These are phyloP conservation scores for Psilocybe azurescens DNA, from an alignment of 768 basidiomycete species.

Conservation along the genomic window DNA sequence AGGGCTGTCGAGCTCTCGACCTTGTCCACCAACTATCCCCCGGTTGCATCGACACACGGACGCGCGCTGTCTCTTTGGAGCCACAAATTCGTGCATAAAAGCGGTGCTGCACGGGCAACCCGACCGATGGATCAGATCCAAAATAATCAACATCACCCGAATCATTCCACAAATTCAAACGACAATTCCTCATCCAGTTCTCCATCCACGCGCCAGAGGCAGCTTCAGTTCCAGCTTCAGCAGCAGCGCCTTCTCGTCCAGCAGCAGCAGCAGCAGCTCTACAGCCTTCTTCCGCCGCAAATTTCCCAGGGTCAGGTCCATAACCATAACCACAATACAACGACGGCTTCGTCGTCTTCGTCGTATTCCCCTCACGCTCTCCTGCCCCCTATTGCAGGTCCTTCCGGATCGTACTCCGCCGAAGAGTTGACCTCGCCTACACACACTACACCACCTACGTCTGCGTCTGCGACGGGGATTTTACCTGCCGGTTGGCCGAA, in stretches of 20 bases:
- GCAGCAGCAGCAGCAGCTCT: conserved; percentile 27
- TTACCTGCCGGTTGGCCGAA: conserved; percentile 25
- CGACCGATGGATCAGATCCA: conserved; percentile 24
- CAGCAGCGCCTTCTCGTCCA: conserved; percentile 15
- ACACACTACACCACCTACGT: conserved; percentile 31
- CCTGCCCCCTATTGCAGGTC: conserved; percentile 16
- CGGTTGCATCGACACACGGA: conserved; percentile 6
- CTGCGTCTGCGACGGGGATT: conserved; percentile 15
- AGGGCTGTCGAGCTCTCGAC: conserved; percentile 14
- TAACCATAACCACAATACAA: neutral
- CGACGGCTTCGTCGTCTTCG: neutral
- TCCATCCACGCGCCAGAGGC: conserved; percentile 11
- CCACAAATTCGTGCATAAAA: conserved; percentile 14
- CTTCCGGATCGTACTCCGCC: conserved; percentile 21
- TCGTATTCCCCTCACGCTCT: conserved; percentile 16
- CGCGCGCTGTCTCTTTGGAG: neutral
- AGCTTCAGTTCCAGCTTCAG: conserved; percentile 18
- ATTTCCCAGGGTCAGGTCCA: conserved; percentile 1
- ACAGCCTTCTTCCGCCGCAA: conserved; percentile 15
- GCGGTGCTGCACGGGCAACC: conserved; percentile 12
- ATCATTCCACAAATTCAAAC: conserved; percentile 9
- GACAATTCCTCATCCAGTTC: conserved; percentile 9
- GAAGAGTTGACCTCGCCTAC: conserved; percentile 24
- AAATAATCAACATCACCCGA: conserved; percentile 9
- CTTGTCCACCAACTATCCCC: conserved; percentile 15